Evolutionary conservation across 345 rosid species (phyloP).

Genomic region (Dovyalis caffra): DNA sequence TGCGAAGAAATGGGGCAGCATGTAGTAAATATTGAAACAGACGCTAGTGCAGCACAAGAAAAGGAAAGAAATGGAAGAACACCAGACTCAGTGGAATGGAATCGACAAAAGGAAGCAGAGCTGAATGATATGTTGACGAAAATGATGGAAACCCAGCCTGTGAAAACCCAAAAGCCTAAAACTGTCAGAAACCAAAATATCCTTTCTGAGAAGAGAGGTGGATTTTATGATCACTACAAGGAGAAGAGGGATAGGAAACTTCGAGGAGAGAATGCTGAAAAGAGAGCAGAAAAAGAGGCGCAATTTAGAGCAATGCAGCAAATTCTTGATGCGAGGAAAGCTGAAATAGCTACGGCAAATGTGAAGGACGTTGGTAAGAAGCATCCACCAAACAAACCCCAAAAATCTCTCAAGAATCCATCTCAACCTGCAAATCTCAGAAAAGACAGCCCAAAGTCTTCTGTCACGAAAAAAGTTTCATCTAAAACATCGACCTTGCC

Average conservation of each 20-base stretch:
- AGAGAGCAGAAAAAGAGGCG: conserved; percentile 49
- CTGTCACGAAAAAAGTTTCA: conserved; percentile 35
- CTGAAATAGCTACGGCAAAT: conserved; percentile 42
- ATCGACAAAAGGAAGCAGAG: conserved; percentile 51
- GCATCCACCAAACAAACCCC: conserved; percentile 31
- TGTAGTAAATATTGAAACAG: conserved; percentile 23
- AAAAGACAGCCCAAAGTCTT: conserved; percentile 40
- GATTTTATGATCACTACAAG: conserved; percentile 54
- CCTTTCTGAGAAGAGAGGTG: conserved; percentile 48
- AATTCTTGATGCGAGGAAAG: conserved; percentile 47
- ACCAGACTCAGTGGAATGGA: conserved; percentile 47
- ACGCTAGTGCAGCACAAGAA: conserved; percentile 15
- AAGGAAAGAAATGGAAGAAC: conserved; percentile 35
- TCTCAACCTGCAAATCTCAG: conserved; percentile 37
- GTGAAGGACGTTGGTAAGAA: conserved; percentile 38
- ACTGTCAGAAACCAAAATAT: conserved; percentile 26
- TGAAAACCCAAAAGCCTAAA: conserved; percentile 21
- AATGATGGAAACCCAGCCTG: conserved; percentile 40
- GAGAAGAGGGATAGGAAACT: conserved; percentile 61
- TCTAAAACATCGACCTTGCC: conserved; percentile 44
- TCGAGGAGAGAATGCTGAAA: conserved; percentile 51
- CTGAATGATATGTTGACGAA: conserved; percentile 51
- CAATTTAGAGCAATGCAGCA: conserved; percentile 50
- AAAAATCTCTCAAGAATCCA: conserved; percentile 26
- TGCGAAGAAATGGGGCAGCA: conserved; percentile 23